These are phyloP conservation scores for Diaporthe amygdali DNA, from an alignment of 2,329 filamentous ascomycete species.

Conservation along the genomic window DNA sequence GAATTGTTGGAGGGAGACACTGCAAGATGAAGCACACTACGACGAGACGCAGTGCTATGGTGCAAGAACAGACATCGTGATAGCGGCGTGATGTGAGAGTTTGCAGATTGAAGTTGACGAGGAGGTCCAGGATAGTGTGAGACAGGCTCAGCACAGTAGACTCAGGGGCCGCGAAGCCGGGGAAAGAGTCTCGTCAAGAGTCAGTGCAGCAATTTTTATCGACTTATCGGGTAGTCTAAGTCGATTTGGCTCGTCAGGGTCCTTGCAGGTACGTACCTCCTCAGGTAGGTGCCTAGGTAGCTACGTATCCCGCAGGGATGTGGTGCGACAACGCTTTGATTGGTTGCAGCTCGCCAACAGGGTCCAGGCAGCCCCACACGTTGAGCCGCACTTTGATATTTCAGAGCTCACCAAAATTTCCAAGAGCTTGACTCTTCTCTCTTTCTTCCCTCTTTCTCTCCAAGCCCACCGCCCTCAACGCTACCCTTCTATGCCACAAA, in stretches of 20 bases:
- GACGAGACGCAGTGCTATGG: slow-evolving; percentile 8
- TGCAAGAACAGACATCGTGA: slow-evolving; percentile 13
- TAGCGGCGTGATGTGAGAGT: not conserved
- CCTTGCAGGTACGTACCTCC: not conserved
- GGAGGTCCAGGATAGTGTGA: not conserved
- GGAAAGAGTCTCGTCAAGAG: not conserved
- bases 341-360: not conserved
- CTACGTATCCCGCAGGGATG: not conserved
- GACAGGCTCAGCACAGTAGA: not conserved
- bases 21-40: slow-evolving; percentile 16
- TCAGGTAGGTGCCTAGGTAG: not conserved
- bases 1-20: not conserved
- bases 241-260: slow-evolving; percentile 1
- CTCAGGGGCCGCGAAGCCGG: too few relatives aligned
- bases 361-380: not conserved
- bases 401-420: slow-evolving; percentile 28
- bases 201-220: not conserved
- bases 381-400: slow-evolving; percentile 29
- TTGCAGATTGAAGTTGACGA: not conserved
- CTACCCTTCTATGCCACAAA: slow-evolving; percentile 92
- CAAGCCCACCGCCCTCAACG: slow-evolving; percentile 81
- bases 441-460: slow-evolving; percentile 45
- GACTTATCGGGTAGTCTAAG: not conserved
- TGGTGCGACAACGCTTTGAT: not conserved
- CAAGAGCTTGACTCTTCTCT: slow-evolving; percentile 20